Percentiles rank a stretch among this genome's conserved stretches.
These are phyloP conservation scores for Ilyonectria destructans DNA, from an alignment of 2,329 filamentous ascomycete genomes.

Conservation along the genomic window DNA sequence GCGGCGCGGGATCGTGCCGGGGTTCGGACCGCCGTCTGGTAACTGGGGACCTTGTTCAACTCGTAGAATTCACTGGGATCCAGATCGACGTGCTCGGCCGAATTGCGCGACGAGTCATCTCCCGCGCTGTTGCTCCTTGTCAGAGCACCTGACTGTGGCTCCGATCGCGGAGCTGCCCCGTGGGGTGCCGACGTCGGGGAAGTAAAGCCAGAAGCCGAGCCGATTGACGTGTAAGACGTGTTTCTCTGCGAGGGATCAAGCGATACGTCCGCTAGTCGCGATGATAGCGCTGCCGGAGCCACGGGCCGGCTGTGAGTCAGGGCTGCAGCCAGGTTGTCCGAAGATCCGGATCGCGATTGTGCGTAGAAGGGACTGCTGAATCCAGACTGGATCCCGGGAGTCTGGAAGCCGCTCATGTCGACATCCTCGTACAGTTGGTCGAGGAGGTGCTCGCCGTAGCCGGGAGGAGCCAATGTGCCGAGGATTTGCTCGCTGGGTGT, in stretches of 20 bases:
- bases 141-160: constrained; percentile 60
- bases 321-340: constrained; percentile 81
- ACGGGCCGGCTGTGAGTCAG: constrained; percentile 53
- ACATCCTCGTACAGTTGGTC: constrained; percentile 94
- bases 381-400: constrained; percentile 79
- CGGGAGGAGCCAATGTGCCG: constrained; percentile 84
- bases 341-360: constrained; percentile 82
- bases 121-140: constrained; percentile 71
- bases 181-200: constrained; percentile 60
- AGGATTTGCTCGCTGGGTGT: constrained; percentile 66
- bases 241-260: constrained; percentile 64
- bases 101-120: constrained; percentile 67
- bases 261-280: constrained; percentile 79
- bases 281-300: constrained; percentile 72
- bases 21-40: constrained; percentile 80
- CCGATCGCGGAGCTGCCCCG: constrained; percentile 58
- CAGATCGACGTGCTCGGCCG: constrained; percentile 71
- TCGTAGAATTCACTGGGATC: constrained; percentile 75
- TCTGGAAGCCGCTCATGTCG: constrained; percentile 86
- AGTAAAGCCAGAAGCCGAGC: constrained; percentile 61
- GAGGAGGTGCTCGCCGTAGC: constrained; percentile 91
- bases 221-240: constrained; percentile 63
- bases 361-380: constrained; percentile 85
- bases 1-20: constrained; percentile 70
- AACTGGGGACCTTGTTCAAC: constrained; percentile 83